Evolutionary conservation across 2,329 filamentous ascomycete species (phyloP).

Genomic region (Diplocarpon rosae): DNA sequence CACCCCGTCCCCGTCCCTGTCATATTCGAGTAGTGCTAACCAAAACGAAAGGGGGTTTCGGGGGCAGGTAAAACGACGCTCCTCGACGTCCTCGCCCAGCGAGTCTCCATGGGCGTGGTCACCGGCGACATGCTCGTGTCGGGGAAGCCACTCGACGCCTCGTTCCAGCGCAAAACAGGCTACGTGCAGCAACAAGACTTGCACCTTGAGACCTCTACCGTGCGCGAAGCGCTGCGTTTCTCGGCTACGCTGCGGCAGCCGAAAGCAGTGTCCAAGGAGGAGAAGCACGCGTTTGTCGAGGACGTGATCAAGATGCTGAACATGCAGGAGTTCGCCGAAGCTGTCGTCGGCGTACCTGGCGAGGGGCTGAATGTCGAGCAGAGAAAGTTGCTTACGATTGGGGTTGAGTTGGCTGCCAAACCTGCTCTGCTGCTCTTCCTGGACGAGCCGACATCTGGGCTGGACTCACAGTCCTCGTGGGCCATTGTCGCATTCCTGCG

Average conservation of each 20-base stretch:
- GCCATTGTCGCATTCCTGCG: constrained; percentile 80
- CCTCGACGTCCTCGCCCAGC: constrained; percentile 67
- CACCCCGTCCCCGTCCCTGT: too few species aligned
- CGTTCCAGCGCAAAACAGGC: constrained; percentile 85
- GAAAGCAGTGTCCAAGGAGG: constrained; percentile 53
- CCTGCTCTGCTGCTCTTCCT: constrained; percentile 83
- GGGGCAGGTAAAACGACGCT: constrained; percentile 87
- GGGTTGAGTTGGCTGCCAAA: constrained; percentile 91
- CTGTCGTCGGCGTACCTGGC: constrained; percentile 81
- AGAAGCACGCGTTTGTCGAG: constrained; percentile 82
- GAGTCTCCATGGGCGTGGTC: constrained; percentile 83
- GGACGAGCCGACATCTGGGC: constrained; percentile 88
- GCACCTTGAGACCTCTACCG: constrained; percentile 73
- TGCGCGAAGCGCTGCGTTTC: constrained; percentile 75
- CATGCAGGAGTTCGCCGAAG: constrained; percentile 86
- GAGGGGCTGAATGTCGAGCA: constrained; percentile 71
- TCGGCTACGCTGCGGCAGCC: constrained; percentile 81
- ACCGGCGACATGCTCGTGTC: constrained; percentile 60
- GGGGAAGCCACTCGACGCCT: constrained; percentile 32
- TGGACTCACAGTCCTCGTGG: constrained; percentile 91
- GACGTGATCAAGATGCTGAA: constrained; percentile 86
- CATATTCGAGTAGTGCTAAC: too few species aligned
- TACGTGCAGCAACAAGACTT: constrained; percentile 93
- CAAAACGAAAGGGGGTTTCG: constrained; percentile 36
- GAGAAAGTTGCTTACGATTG: constrained; percentile 75